Conservation (phyloP, 2,329 filamentous ascomycete species). For the Setomelanomma holmii region DNA sequence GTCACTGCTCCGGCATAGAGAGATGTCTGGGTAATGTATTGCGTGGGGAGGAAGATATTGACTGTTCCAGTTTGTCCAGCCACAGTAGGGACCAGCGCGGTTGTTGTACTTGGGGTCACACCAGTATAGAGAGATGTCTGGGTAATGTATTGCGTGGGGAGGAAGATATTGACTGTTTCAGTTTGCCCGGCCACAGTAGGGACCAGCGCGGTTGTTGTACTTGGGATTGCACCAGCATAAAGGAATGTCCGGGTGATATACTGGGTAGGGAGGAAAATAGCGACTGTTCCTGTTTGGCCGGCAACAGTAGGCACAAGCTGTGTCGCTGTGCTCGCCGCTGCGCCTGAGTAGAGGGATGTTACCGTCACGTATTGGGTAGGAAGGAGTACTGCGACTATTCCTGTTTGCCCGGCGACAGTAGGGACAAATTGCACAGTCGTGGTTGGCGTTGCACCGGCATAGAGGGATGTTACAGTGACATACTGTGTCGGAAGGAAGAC, state of each 20-base stretch:
- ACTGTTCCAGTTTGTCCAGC: neutral
- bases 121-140: neutral
- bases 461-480: neutral
- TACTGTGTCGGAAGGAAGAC: neutral
- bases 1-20: neutral
- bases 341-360: neutral
- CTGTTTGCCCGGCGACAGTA: neutral
- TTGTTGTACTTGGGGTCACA: neutral
- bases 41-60: neutral
- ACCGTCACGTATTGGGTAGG: neutral
- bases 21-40: neutral
- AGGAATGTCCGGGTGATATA: neutral
- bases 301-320: neutral
- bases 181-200: neutral
- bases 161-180: neutral
- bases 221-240: neutral
- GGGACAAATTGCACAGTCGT: neutral
- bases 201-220: neutral
- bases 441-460: neutral
- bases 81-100: neutral
- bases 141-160: neutral
- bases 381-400: neutral
- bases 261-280: neutral
- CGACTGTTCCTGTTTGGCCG: neutral
- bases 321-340: neutral